Evolutionary conservation across 208 protist genomes (phyloP).

Genomic region (Leishmania braziliensis): DNA sequence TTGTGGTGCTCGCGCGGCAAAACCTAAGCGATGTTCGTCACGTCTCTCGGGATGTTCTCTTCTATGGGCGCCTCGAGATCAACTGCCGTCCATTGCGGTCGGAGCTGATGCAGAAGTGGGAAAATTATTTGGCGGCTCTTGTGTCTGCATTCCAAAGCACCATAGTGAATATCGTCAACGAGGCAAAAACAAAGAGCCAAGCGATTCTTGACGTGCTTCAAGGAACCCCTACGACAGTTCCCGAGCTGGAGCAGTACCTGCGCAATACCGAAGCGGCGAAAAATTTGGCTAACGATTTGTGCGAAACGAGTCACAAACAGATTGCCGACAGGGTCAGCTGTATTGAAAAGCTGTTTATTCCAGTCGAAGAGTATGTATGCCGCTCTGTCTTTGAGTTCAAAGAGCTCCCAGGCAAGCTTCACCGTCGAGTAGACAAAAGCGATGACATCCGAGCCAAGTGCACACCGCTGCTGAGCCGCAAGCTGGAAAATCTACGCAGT

Average conservation of each 20-base stretch:
- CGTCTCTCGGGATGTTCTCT: constrained; percentile 66
- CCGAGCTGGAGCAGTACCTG: constrained; percentile 71
- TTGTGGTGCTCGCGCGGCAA: constrained; percentile 45
- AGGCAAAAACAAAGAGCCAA: constrained; percentile 46
- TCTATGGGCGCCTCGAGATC: constrained; percentile 77
- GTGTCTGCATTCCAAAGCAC: constrained; percentile 45
- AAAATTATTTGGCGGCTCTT: constrained; percentile 51
- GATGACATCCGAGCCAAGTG: constrained; percentile 40
- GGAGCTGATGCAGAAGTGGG: constrained; percentile 60
- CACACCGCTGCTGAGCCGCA: constrained; percentile 53
- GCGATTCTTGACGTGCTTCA: constrained; percentile 40
- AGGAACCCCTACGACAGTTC: constrained; percentile 56
- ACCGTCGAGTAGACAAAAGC: constrained; percentile 32
- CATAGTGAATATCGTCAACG: constrained; percentile 33
- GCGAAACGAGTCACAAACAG: constrained; percentile 41
- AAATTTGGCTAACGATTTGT: constrained; percentile 42
- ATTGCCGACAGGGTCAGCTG: constrained; percentile 63
- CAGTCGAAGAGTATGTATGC: constrained; percentile 63
- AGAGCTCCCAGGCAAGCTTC: constrained; percentile 52
- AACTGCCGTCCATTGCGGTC: constrained; percentile 56
- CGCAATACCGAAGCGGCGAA: constrained; percentile 44
- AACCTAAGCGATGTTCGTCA: constrained; percentile 46
- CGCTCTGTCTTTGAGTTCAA: constrained; percentile 62
- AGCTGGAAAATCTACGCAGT: constrained; percentile 52
- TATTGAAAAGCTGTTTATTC: constrained; percentile 68